Evolutionary conservation across 1,139 yeast species (phyloP).

Genomic region (Saccharomycopsis crataegensis): DNA sequence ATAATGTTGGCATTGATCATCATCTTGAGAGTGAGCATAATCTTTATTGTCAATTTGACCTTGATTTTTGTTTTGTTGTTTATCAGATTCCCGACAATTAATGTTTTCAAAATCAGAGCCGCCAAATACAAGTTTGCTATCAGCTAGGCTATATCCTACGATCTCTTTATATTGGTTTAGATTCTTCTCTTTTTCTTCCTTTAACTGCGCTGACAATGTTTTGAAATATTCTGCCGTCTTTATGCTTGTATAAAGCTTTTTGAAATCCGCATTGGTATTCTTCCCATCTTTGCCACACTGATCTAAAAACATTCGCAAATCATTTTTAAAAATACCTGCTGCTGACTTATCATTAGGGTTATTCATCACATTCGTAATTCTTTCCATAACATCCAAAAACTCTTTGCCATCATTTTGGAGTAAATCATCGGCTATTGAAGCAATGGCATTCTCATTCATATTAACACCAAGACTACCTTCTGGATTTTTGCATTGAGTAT

Average conservation of each 20-base stretch:
- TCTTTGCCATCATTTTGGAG: slow-evolving; percentile 67
- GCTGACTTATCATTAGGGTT: slow-evolving; percentile 40
- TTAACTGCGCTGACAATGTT: neutral
- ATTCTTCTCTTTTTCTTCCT: neutral
- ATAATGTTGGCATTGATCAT: slow-evolving; percentile 14
- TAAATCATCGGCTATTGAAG: slow-evolving; percentile 54
- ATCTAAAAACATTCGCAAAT: neutral
- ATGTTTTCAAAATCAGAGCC: neutral
- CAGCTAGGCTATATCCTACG: neutral
- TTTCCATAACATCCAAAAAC: slow-evolving; percentile 73
- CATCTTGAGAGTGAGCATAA: neutral
- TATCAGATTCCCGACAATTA: neutral
- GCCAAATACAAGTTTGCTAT: neutral
- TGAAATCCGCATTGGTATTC: neutral
- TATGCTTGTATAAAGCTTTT: neutral
- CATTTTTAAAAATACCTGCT: slow-evolving; percentile 32
- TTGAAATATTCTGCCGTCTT: neutral
- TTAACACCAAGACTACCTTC: neutral
- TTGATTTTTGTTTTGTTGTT: neutral
- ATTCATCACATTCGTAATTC: slow-evolving; percentile 34
- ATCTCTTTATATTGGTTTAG: neutral
- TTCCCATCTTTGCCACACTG: neutral
- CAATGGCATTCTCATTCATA: slow-evolving; percentile 3
- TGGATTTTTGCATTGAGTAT: too few relatives aligned
- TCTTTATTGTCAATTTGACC: neutral